These are phyloP conservation scores for Decorospora gaudefroyi DNA, from an alignment of 2,329 filamentous ascomycete species.

Conservation along the genomic window DNA sequence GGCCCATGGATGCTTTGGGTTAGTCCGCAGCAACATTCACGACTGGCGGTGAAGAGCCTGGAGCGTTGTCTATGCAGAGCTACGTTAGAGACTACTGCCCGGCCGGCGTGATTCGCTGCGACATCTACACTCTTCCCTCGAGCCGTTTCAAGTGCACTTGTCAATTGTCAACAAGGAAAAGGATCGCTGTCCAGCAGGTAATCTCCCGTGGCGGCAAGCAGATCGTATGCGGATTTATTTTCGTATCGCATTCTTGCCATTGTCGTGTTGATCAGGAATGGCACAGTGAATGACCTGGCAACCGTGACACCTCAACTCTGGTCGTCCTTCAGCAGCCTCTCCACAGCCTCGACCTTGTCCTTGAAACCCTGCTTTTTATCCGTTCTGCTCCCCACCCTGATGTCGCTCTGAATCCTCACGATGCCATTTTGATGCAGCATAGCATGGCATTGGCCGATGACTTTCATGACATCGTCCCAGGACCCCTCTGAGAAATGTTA, in stretches of 20 bases:
- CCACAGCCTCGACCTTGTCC: slow-evolving; percentile 73
- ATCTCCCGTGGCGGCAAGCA: too few relatives aligned
- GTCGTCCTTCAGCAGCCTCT: slow-evolving; percentile 54
- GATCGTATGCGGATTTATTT: slow-evolving; percentile 13
- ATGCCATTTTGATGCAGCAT: slow-evolving; percentile 48
- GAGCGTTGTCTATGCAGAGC: slow-evolving; percentile 7
- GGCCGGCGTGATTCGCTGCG: slow-evolving; percentile 7
- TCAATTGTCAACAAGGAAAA: too few relatives aligned
- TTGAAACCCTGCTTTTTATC: slow-evolving; percentile 82
- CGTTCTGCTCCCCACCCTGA: slow-evolving; percentile 81
- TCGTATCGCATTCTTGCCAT: slow-evolving; percentile 5
- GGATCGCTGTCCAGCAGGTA: too few relatives aligned
- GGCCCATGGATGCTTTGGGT: background rate
- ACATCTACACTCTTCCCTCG: slow-evolving; percentile 1
- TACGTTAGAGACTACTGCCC: background rate
- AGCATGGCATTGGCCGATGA: slow-evolving; percentile 49
- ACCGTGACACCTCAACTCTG: slow-evolving; percentile 26
- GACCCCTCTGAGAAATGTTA: slow-evolving; percentile 68
- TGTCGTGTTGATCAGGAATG: slow-evolving; percentile 1
- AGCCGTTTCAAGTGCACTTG: slow-evolving; percentile 15
- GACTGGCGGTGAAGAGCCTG: slow-evolving; percentile 18
- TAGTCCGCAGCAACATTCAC: slow-evolving; percentile 3
- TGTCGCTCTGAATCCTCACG: slow-evolving; percentile 80
- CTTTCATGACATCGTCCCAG: slow-evolving; percentile 83
- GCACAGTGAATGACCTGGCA: slow-evolving; percentile 11